Evolutionary conservation across 148 eudicot genomes (phyloP), one percentile per base, ranked within the genome.

Genomic region (Fagopyrum esculentum): DNA sequence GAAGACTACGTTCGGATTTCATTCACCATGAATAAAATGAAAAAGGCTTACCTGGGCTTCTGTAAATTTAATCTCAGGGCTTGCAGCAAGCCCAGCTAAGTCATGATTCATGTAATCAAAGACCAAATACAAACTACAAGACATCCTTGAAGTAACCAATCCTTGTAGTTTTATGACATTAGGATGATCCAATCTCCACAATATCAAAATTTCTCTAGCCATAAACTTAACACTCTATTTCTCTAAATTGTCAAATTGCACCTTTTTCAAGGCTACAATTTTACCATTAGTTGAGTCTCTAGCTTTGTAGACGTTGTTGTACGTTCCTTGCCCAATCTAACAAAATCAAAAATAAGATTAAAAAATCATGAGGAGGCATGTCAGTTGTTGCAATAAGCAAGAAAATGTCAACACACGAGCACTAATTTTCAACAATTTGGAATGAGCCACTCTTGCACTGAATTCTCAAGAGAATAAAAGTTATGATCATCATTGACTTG

Each of bases 61-160:
- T 0, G 97, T 88, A 73, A 92, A 92, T 83, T 88, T 90, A 54
- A 92, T 86, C 4, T 79, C 86, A 13, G 97, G 93, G 79, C 90
- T 90, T 6, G 97, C 94, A 77, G 96, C 93, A 76, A 92, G 93
- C 61, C 97, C 97, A 75, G 97, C 93, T 78, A 92, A 83, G 80
- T 92, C 97, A 84, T 92, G 97, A 61, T 88, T 96, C 97, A 92
- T 92, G 77, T 87, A 92, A 81, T 92, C 93, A 75, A 92, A 88
- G 49, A 92, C 96, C 52, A 92, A 90, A 77, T 22, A 22, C 26
- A 22, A 22, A 22, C 26, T 22, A 22, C 26, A 22, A 22, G 26
- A 22, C 26, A 22, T 22, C 26, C 26, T 22, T 22, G 26, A 22
- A 22, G 26, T 22, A 22, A 22, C 26, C 26, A 22, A 22, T 22